phyloP scores from a whole-genome alignment of 129 eudicot species.

The Tagetes erecta region DNA sequence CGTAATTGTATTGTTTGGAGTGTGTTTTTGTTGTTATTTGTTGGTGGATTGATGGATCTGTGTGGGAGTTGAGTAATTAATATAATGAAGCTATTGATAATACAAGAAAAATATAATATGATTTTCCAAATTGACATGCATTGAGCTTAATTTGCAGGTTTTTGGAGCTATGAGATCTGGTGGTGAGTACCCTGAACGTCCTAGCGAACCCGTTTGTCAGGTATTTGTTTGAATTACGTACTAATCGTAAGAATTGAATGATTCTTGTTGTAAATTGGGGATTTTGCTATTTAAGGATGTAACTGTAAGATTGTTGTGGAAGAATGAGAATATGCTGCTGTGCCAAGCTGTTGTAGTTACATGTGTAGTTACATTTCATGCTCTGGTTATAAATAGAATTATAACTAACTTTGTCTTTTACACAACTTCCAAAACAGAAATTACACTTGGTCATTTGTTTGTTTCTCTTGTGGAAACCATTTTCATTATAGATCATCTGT shows the following conservation, averaged over 20 bases:
- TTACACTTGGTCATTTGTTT: slow-evolving; percentile 12
- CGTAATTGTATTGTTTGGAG: not conserved
- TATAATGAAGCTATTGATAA: too few relatives aligned
- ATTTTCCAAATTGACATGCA: slow-evolving; percentile 1
- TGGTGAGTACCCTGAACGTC: slow-evolving; percentile 71
- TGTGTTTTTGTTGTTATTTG: slow-evolving; percentile 20
- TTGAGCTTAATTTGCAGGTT: slow-evolving; percentile 39
- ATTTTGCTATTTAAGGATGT: not conserved
- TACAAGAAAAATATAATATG: not conserved
- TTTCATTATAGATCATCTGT: slow-evolving; percentile 11
- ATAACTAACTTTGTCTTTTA: slow-evolving; percentile 32
- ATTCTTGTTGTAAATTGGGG: not conserved
- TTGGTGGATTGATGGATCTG: slow-evolving; percentile 21
- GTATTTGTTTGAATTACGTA: slow-evolving; percentile 31
- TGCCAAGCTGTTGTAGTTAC: slow-evolving; percentile 3
- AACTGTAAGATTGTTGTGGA: not conserved
- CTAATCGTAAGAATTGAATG: not conserved
- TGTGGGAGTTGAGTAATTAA: slow-evolving; percentile 13
- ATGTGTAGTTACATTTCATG: not conserved
- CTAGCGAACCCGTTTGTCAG: slow-evolving; percentile 85
- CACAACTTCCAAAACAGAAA: slow-evolving; percentile 23
- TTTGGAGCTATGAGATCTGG: slow-evolving; percentile 55
- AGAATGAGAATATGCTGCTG: not conserved
- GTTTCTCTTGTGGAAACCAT: slow-evolving; percentile 21
- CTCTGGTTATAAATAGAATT: slow-evolving; percentile 11